Evolutionary conservation across 2,329 filamentous ascomycete genomes (phyloP).

Genomic region (Huntiella decipiens): DNA sequence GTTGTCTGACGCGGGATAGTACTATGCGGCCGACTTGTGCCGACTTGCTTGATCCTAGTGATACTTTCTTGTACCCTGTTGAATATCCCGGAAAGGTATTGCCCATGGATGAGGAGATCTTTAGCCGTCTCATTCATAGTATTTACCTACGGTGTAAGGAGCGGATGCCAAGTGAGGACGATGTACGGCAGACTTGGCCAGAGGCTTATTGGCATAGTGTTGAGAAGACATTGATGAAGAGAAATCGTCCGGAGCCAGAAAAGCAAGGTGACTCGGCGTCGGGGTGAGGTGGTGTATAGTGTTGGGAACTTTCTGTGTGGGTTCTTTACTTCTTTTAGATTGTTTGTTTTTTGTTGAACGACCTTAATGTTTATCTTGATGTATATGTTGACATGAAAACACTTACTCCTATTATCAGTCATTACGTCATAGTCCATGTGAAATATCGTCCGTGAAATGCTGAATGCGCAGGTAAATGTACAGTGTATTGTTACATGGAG

Average conservation of each 20-base stretch:
- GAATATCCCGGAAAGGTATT: slow-evolving; percentile 35
- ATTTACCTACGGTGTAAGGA: slow-evolving; percentile 40
- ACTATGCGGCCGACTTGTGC: slow-evolving; percentile 43
- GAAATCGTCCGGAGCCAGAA: slow-evolving; percentile 6
- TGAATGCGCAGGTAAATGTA: slow-evolving; percentile 2
- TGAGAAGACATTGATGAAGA: slow-evolving; percentile 26
- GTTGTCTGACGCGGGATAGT: slow-evolving; percentile 43
- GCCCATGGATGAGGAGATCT: slow-evolving; percentile 42
- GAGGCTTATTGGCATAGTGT: slow-evolving; percentile 43
- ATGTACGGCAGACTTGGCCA: slow-evolving; percentile 37
- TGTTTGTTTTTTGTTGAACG: background rate
- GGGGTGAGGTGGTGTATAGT: background rate
- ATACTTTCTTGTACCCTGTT: slow-evolving; percentile 45
- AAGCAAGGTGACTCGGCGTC: background rate
- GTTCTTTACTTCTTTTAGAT: background rate
- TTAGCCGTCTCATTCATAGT: slow-evolving; percentile 42
- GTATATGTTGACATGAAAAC: too few species aligned
- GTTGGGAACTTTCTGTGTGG: too few species aligned
- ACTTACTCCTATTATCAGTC: too few species aligned
- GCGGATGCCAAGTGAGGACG: slow-evolving; percentile 37
- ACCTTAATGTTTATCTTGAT: background rate
- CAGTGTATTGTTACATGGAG: slow-evolving; percentile 8
- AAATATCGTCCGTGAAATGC: too few species aligned
- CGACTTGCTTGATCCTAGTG: slow-evolving; percentile 37
- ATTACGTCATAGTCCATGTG: too few species aligned